Evolutionary conservation across 805 yeast genomes (phyloP).

Genomic region (Wickerhamiella nectarea): DNA sequence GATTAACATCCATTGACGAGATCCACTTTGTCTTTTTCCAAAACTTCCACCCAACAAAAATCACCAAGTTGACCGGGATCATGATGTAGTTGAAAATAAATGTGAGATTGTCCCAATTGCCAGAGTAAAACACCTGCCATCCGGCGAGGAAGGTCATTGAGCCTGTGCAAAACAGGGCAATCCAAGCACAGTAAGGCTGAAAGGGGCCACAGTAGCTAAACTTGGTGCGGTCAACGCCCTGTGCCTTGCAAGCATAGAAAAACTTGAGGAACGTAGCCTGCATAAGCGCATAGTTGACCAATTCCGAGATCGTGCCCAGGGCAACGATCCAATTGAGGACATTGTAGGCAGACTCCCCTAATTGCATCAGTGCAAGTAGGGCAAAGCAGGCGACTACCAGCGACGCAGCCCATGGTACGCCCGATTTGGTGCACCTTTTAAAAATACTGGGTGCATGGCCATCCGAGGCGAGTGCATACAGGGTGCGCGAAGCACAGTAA

Average conservation of each 20-base stretch:
- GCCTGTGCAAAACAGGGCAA: conserved; percentile 35
- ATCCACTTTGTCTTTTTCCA: conserved; percentile 35
- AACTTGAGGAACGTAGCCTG: conserved; percentile 48
- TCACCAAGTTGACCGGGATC: conserved; percentile 42
- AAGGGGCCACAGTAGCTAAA: conserved; percentile 42
- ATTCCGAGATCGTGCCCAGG: conserved; percentile 55
- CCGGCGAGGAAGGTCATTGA: conserved; percentile 51
- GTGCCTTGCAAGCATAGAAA: conserved; percentile 43
- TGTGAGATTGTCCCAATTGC: conserved; percentile 44
- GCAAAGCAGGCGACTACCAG: conserved; percentile 39
- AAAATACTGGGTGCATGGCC: conserved; percentile 65
- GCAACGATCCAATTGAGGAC: conserved; percentile 65
- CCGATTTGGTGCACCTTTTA: conserved; percentile 45
- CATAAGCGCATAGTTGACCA: conserved; percentile 46
- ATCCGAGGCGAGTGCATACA: conserved; percentile 55
- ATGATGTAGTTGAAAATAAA: conserved; percentile 63
- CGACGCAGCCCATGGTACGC: conserved; percentile 57
- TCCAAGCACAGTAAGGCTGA: conserved; percentile 45
- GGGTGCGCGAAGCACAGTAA: conserved; percentile 54
- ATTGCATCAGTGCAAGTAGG: conserved; percentile 49
- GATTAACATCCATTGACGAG: conserved; percentile 37
- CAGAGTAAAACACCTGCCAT: conserved; percentile 54
- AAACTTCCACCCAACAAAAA: conserved; percentile 41
- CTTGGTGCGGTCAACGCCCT: conserved; percentile 34
- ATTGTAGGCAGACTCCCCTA: conserved; percentile 41